Conservation (phyloP, 2,329 filamentous ascomycete genomes). For the Pseudocercospora macadamiae region DNA sequence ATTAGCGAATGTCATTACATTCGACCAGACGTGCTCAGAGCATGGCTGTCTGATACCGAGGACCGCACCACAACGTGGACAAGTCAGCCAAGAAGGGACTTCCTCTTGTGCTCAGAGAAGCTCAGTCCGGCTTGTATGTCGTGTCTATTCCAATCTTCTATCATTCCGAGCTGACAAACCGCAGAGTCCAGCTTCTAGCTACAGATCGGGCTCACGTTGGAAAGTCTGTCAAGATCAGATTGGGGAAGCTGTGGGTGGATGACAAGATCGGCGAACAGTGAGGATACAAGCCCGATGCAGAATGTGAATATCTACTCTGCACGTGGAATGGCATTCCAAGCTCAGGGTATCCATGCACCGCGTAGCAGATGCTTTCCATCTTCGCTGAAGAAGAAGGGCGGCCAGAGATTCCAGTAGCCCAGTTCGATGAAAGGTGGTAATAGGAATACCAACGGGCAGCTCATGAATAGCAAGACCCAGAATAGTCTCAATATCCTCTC, state of each 20-base stretch:
- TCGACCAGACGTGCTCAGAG: neutral
- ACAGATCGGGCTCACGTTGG: too few relatives aligned
- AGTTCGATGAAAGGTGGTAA: constrained; percentile 31
- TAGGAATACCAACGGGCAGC: constrained; percentile 27
- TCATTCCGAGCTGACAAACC: neutral
- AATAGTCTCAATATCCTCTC: constrained; percentile 10
- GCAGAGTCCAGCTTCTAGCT: too few relatives aligned
- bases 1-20: neutral
- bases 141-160: neutral
- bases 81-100: neutral
- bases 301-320: too few relatives aligned
- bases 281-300: too few relatives aligned
- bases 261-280: too few relatives aligned
- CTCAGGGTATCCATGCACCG: constrained; percentile 8
- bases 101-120: neutral
- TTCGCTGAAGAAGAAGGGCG: constrained; percentile 6
- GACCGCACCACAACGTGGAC: neutral
- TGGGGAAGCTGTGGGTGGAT: too few relatives aligned
- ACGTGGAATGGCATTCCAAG: too few relatives aligned
- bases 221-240: too few relatives aligned
- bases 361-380: neutral
- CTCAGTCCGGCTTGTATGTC: neutral
- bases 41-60: neutral
- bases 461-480: constrained; percentile 26
- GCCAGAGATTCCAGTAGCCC: constrained; percentile 35